Percentiles rank a stretch among this genome's conserved stretches.
These are phyloP conservation scores for Eucalyptus cloeziana DNA, from an alignment of 345 rosid species.

Conservation along the genomic window DNA sequence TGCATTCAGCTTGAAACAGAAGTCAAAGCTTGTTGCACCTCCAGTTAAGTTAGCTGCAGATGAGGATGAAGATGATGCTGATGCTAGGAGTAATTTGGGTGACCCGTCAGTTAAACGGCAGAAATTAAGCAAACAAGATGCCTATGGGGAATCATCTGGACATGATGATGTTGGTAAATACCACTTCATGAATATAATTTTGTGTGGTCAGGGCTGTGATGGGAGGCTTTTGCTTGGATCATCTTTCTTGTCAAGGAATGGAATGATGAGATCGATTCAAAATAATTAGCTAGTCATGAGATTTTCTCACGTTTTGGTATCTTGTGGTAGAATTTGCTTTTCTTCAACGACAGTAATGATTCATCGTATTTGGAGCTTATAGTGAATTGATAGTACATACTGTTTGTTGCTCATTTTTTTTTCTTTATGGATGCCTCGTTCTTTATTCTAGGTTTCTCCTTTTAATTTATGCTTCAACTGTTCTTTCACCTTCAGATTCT, in stretches of 20 bases:
- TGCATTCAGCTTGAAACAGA: conserved; percentile 95
- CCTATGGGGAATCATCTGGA: conserved; percentile 28
- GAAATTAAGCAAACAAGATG: conserved; percentile 44
- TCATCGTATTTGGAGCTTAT: background rate
- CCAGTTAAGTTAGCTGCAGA: conserved; percentile 72
- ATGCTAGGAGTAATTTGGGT: conserved; percentile 22
- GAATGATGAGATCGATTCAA: background rate
- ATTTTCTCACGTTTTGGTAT: background rate
- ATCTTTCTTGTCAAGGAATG: background rate
- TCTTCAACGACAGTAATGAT: background rate
- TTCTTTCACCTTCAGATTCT: background rate
- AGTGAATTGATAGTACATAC: background rate
- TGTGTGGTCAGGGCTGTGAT: background rate
- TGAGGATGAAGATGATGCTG: conserved; percentile 75
- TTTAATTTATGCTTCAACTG: background rate
- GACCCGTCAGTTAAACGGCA: conserved; percentile 55
- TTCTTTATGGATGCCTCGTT: background rate
- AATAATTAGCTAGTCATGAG: background rate
- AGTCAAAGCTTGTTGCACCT: conserved; percentile 84
- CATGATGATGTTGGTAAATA: conserved; percentile 76
- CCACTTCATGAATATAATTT: conserved; percentile 21
- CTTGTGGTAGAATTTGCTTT: background rate
- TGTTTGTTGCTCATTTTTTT: background rate
- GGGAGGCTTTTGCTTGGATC: background rate
- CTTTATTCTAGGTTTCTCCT: background rate